These are phyloP conservation scores for Podila verticillata DNA, from an alignment of 192 early-diverging fungal species.

Conservation along the genomic window DNA sequence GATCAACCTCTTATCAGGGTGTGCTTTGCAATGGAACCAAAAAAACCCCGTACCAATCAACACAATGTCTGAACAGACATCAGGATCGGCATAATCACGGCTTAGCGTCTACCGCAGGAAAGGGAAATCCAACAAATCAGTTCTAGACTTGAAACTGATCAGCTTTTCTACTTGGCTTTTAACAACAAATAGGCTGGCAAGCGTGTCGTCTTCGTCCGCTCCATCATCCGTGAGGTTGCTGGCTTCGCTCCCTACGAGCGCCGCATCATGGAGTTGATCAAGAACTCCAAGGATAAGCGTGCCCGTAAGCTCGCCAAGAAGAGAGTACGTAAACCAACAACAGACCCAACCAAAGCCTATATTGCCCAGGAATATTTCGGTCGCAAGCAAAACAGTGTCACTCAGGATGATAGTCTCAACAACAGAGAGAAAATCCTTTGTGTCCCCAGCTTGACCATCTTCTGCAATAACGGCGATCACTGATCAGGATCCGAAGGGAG, in stretches of 20 bases:
- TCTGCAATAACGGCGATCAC: too few species aligned
- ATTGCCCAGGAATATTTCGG: neutral
- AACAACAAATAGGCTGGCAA: constrained; percentile 48
- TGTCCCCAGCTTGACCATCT: too few species aligned
- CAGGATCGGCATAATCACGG: neutral
- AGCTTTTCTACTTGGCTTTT: neutral
- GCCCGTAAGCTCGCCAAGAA: constrained; percentile 98
- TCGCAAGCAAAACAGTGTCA: neutral
- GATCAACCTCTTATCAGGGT: too few species aligned
- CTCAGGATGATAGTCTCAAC: too few species aligned
- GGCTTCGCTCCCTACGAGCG: constrained; percentile 99
- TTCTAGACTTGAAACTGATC: neutral
- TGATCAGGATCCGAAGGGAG: too few species aligned
- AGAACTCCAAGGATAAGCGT: constrained; percentile 99
- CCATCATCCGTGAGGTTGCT: constrained; percentile 95
- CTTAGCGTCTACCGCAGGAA: neutral
- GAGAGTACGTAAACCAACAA: constrained; percentile 64
- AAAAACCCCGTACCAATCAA: neutral
- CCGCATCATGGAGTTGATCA: constrained; percentile 99
- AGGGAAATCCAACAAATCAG: neutral
- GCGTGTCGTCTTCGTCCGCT: constrained; percentile 91
- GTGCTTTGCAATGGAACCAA: neutral
- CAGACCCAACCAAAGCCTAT: too few species aligned
- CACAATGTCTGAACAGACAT: neutral
- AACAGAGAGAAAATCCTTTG: too few species aligned